Conservation (phyloP, 164 flowering plant genomes). For the Chimonanthus praecox region DNA sequence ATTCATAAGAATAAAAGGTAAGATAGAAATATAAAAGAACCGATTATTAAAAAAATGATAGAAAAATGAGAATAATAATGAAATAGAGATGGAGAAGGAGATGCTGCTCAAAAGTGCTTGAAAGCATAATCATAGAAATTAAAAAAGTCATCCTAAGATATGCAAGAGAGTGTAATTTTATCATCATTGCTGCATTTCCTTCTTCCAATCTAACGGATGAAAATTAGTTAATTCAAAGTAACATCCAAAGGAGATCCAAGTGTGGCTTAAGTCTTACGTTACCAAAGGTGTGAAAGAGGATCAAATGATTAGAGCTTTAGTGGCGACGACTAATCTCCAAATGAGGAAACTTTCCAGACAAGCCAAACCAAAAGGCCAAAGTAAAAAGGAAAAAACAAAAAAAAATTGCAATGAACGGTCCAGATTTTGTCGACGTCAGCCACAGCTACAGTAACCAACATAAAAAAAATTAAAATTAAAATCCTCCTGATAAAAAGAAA, state of each 20-base stretch:
- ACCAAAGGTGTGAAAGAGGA: background rate
- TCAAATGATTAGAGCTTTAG: background rate
- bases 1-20: too few species aligned
- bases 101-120: conserved; percentile 73
- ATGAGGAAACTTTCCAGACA: too few species aligned
- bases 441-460: background rate
- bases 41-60: too few species aligned
- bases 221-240: too few species aligned
- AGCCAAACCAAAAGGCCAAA: too few species aligned
- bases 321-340: background rate
- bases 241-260: background rate
- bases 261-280: background rate
- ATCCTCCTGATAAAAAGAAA: background rate
- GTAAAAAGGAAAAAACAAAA: background rate
- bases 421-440: background rate
- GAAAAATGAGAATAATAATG: too few species aligned
- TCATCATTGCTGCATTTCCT: conserved; percentile 43
- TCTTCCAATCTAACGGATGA: background rate
- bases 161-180: conserved; percentile 14
- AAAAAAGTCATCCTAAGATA: conserved; percentile 10
- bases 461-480: too few species aligned
- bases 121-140: conserved; percentile 30
- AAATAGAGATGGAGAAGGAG: background rate
- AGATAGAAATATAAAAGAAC: too few species aligned
- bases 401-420: background rate